A percentile compares a stretch with the other conserved stretches of the same genome.
Conservation (phyloP, 148 eudicot species). For the Mesembryanthemum crystallinum region DNA sequence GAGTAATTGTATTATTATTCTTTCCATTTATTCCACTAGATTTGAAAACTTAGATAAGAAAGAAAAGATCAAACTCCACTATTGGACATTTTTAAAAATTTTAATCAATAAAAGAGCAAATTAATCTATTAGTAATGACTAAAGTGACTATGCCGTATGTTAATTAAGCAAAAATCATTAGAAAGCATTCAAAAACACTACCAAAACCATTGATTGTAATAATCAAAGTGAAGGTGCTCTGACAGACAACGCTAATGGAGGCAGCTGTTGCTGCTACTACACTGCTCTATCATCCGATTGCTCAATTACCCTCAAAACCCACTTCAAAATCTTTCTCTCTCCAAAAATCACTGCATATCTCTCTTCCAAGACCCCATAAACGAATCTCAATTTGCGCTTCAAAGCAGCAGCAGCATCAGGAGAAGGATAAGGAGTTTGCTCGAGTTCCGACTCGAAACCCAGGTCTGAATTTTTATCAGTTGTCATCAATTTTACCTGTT, state of each 20-base stretch:
- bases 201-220: too few relatives aligned
- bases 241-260: conserved; percentile 8
- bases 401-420: neutral
- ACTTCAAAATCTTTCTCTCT: neutral
- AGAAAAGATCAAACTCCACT: too few relatives aligned
- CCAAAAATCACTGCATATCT: neutral
- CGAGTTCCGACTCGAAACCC: conserved; percentile 3
- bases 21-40: too few relatives aligned
- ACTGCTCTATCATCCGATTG: neutral
- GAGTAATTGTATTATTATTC: too few relatives aligned
- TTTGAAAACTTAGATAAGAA: too few relatives aligned
- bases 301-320: neutral
- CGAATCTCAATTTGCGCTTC: conserved; percentile 16
- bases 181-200: too few relatives aligned
- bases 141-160: too few relatives aligned
- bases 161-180: too few relatives aligned
- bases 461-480: conserved; percentile 12
- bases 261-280: conserved; percentile 8
- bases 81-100: too few relatives aligned
- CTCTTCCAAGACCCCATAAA: conserved; percentile 5
- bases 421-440: neutral
- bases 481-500: neutral
- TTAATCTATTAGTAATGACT: too few relatives aligned
- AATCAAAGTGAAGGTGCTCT: neutral
- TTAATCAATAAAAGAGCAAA: too few relatives aligned